These are phyloP conservation scores for Lepidium aucheri DNA, from an alignment of 345 rosid genomes.

Conservation along the genomic window DNA sequence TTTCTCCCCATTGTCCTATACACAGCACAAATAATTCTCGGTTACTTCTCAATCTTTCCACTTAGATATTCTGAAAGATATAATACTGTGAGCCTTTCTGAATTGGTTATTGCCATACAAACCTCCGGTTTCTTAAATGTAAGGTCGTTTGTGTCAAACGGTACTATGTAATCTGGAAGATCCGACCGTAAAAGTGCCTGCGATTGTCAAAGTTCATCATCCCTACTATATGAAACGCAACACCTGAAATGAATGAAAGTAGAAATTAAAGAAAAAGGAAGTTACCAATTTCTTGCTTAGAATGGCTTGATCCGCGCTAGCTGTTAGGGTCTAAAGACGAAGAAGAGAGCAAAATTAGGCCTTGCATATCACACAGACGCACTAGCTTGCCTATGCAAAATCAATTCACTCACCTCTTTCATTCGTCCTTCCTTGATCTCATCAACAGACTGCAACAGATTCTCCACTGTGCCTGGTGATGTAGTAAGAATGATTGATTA, in stretches of 20 bases:
- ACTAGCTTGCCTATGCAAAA: neutral
- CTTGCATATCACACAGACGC: neutral
- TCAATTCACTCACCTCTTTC: conserved; percentile 40
- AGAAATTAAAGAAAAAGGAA: neutral
- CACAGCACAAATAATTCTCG: neutral
- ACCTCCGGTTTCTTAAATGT: conserved; percentile 78
- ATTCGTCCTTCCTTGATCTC: conserved; percentile 58
- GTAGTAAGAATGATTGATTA: neutral
- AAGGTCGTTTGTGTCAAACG: conserved; percentile 63
- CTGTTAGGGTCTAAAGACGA: conserved; percentile 38
- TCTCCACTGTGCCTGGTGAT: conserved; percentile 61
- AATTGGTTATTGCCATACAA: conserved; percentile 18
- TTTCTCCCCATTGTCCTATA: conserved; percentile 85
- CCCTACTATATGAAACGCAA: neutral
- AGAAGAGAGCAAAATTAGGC: neutral
- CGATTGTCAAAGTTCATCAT: conserved; percentile 3
- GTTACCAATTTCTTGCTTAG: conserved; percentile 80
- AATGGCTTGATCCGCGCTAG: conserved; percentile 56
- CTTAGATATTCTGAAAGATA: neutral
- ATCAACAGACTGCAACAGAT: conserved; percentile 58
- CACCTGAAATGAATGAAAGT: neutral
- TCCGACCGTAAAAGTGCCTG: conserved; percentile 83
- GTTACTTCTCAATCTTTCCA: neutral
- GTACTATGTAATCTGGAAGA: conserved; percentile 85
- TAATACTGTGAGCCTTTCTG: neutral